Base-by-base conservation (phyloP, 306 rosid species). In the Coriaria nepalensis region DNA sequence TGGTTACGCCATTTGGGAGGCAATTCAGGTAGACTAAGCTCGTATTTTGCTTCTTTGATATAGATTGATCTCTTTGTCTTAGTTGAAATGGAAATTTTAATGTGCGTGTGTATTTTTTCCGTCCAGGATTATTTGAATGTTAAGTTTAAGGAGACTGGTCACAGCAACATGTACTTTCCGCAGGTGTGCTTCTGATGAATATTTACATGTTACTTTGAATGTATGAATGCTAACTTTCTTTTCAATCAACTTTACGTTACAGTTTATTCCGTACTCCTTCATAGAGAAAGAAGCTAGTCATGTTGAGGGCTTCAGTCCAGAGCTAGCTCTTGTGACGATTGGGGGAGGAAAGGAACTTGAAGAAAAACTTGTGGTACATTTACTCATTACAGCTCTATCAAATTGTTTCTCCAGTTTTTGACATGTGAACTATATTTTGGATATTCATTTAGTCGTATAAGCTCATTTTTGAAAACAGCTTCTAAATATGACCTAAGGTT, bases 341-440 rank as follows among this genome's bases (percentile, higher is more conserved):
- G 97, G 97, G 38, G 95, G 97, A 56, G 97, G 97, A 68, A 81
- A 90, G 71, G 95, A 90, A 63, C 94, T 90, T 60, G 98, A 90
- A 75, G 98, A 90, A 69, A 90, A 85, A 45, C 95, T 90, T 57
- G 98, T 79, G 87, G 97, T 90, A 68, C 33, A 72, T 55, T 47
- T 60, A 39, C 52, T 13, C 56, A 54, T 56, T 58, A 37, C 29
- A 46, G 10, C 35, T 6, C 35, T 35, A 51, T 11, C 9, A 29
- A 11, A 34, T 5, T 13, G 52, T 64, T 35, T 11, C 10, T 33
- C 4, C 5, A 33, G 33, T 47, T 20, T 40, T 43, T 4, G 48
- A 52, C 10, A 29, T 29, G 4, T 43, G 46, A 10, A 40, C 37
- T 5, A 11, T 8, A 54, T 20, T 45, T 38, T 14, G 13, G 4